Conservation (phyloP, 2,329 filamentous ascomycete genomes). For the Scytalidium lignicola region DNA sequence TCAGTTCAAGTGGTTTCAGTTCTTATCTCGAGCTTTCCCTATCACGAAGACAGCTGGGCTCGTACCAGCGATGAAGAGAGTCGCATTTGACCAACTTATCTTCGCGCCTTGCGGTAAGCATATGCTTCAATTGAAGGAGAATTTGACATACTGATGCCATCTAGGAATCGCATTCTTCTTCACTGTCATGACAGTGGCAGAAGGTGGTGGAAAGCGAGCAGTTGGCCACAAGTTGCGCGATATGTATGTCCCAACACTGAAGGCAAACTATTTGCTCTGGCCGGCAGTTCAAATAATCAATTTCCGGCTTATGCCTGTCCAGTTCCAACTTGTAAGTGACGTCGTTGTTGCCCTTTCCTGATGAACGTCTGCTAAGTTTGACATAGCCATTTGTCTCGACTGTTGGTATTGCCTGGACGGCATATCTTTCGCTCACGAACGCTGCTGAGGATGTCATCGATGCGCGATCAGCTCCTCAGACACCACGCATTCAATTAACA, state of each 20-base stretch:
- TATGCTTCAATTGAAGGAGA: not conserved
- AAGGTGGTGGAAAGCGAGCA: conserved; percentile 80
- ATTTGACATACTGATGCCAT: conserved; percentile 8
- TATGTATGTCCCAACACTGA: conserved; percentile 88
- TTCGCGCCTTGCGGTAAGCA: conserved; percentile 81
- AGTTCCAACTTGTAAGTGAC: conserved; percentile 84
- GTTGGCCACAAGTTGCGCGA: conserved; percentile 82
- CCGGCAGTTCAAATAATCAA: conserved; percentile 94
- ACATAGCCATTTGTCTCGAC: conserved; percentile 88
- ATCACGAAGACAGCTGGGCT: conserved; percentile 73
- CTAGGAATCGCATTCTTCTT: conserved; percentile 80
- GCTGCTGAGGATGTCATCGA: conserved; percentile 55
- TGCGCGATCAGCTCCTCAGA: conserved; percentile 25
- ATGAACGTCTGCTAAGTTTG: conserved; percentile 5
- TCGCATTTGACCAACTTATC: conserved; percentile 86
- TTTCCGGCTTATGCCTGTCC: conserved; percentile 90
- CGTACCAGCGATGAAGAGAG: conserved; percentile 77
- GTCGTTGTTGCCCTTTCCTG: not conserved
- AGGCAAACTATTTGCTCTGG: conserved; percentile 95
- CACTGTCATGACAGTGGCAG: conserved; percentile 90
- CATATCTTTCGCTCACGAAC: conserved; percentile 90
- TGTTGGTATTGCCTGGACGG: conserved; percentile 95
- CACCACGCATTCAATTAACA: conserved; percentile 27
- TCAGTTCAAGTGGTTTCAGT: conserved; percentile 94
- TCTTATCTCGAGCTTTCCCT: conserved; percentile 77